These are phyloP conservation scores for Schizosaccharomyces octosporus DNA, from an alignment of 805 yeast species.

Conservation along the genomic window DNA sequence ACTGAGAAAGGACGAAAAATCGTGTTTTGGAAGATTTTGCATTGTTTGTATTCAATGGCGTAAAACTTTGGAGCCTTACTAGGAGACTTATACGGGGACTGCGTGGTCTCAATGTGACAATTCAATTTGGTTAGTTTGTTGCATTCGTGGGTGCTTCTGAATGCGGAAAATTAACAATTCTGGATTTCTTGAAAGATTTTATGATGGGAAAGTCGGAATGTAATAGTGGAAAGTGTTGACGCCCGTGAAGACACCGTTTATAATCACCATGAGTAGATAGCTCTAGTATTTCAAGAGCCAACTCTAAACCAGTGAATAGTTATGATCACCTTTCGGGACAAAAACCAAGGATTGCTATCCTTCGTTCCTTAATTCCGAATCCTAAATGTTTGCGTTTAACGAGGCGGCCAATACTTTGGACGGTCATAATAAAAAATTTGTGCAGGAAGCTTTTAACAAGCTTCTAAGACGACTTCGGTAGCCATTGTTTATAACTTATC, in stretches of 20 bases:
- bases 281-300: constrained; percentile 37
- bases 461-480: constrained; percentile 38
- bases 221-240: constrained; percentile 23
- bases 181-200: constrained; percentile 31
- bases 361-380: constrained; percentile 32
- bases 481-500: constrained; percentile 56
- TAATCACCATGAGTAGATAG: constrained; percentile 25
- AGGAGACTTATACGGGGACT: constrained; percentile 11
- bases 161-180: constrained; percentile 21
- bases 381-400: constrained; percentile 30
- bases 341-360: constrained; percentile 39
- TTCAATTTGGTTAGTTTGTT: constrained; percentile 60
- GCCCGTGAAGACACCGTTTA: constrained; percentile 26
- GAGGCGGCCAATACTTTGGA: constrained; percentile 33
- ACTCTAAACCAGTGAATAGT: constrained; percentile 42
- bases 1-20: constrained; percentile 11
- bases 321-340: constrained; percentile 26
- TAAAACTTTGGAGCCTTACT: constrained; percentile 13
- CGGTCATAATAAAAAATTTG: constrained; percentile 37
- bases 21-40: constrained; percentile 10
- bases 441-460: constrained; percentile 36
- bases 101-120: constrained; percentile 9
- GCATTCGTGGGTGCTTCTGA: constrained; percentile 82
- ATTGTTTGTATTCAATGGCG: constrained; percentile 22
- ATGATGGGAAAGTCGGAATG: constrained; percentile 26